Evolutionary conservation across 2,329 filamentous ascomycete genomes (phyloP), one percentile per base, ranked within the genome.

Genomic region (Cercospora sesami): DNA sequence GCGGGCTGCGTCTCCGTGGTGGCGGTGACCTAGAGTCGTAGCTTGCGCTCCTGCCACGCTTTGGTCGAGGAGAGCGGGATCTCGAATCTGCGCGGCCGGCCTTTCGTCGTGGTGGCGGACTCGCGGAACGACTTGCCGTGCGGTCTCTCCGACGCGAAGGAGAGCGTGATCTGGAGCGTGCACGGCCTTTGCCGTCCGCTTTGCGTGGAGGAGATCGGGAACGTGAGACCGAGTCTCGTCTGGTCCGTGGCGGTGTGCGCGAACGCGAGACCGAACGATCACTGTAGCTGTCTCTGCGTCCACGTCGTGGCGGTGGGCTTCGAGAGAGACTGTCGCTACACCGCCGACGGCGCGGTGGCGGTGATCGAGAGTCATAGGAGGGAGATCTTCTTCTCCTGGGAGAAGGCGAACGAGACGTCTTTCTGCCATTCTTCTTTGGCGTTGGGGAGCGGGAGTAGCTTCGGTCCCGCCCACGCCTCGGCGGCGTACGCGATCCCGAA

Each of bases 181-280:
- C 63, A 60, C 55, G 63, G 21, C 23, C 53, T 60, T 53, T 65
- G 9, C 55, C 39, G 28, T 64, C 58, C 10, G 63, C 23, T 51
- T 53, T 60, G n/a, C 55, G 63, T 28, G 73, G 71, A 16, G 73
- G 74, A 31, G 77, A 75, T 18, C 72, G 75, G 5, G 78, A 78
- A 21, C 65, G 69, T 1, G 75, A 77, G 4, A 62, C 33, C 5
- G 71, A 72, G 10, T 45, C 57, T 30, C 70, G 70, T n/a, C 73
- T 71, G 39, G 68, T 69, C 9, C 70, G 75, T 21, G 75, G 76
- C 39, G 75, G 76, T 21, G 78, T 79, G 42, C 72, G 73, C n/a
- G 76, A 75, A 26, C 59, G 63, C 64, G 75, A 60, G 42, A 65
- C 21, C 30, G 60, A 59, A 67, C 70, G 60, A 51, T 65, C 55